These are phyloP conservation scores for Tuber calosporum DNA, from an alignment of 495 filamentous ascomycete species.

Conservation along the genomic window DNA sequence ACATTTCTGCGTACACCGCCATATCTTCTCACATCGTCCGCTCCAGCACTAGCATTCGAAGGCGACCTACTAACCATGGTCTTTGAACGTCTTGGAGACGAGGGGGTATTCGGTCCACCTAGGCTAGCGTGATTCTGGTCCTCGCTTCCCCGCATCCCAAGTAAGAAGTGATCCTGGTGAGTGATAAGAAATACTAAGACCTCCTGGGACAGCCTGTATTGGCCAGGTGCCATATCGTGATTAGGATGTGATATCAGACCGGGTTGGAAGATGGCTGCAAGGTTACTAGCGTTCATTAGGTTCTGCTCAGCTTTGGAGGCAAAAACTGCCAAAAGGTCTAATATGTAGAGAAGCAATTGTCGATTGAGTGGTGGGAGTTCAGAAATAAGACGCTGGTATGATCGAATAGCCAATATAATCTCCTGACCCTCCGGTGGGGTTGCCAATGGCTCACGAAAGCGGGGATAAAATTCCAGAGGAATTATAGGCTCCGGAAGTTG, in stretches of 20 bases:
- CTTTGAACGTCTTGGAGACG: conserved; percentile 49
- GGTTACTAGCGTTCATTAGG: conserved; percentile 87
- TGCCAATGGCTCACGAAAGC: conserved; percentile 80
- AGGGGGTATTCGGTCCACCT: conserved; percentile 49
- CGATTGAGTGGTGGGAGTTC: conserved; percentile 89
- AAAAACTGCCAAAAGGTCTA: conserved; percentile 96
- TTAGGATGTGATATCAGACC: conserved; percentile 87
- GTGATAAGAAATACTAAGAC: conserved; percentile 97
- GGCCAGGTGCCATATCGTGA: conserved; percentile 88
- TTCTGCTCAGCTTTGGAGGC: conserved; percentile 96
- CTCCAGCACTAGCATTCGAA: conserved; percentile 78
- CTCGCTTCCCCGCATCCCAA: conserved; percentile 38
- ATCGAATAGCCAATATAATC: conserved; percentile 63
- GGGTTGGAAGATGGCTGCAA: conserved; percentile 97
- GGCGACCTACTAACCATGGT: conserved; percentile 62
- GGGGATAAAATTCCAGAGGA: conserved; percentile 84
- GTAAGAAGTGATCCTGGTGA: conserved; percentile 56
- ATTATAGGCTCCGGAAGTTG: conserved; percentile 94
- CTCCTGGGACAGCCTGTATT: conserved; percentile 92
- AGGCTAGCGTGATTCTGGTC: conserved; percentile 27
- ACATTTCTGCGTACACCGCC: conserved; percentile 75
- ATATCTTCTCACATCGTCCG: conserved; percentile 74
- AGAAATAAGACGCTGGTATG: conserved; percentile 84
- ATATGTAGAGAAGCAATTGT: conserved; percentile 89
- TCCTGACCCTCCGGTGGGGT: conserved; percentile 58